Evolutionary conservation across 306 rosid genomes (phyloP), one percentile per base, ranked within the genome.

Genomic region (Leucaena leucocephala): DNA sequence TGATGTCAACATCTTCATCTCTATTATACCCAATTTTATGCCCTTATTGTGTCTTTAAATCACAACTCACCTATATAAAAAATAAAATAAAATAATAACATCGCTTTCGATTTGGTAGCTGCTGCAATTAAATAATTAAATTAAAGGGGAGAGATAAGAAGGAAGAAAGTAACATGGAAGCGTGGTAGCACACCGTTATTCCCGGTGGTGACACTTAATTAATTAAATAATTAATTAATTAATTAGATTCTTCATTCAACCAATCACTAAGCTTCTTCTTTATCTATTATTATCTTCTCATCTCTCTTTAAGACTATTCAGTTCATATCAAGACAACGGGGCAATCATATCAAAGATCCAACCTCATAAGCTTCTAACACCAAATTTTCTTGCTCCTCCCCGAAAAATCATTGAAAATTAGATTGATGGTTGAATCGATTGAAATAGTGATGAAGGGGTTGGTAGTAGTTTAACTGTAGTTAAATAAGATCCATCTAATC

Each of bases 221-320:
- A 48, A 22, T 14, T 76, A 33, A 72, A 78, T 22, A 10, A 79
- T 77, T 38, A 4, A 74, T 0, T 27, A 82, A 44, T 68, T 80
- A 39, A 58, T 58, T 58, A 19, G 88, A 88, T 86, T 85, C 88
- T 83, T 68, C 59, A 38, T 86, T 16, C 69, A 80, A 42, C 88
- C 84, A 81, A 84, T 82, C 75, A 65, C 76, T 19, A 48, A 42
- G 61, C 35, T 16, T 61, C 14, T 42, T 57, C 1, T 63, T 64
- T 80, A 39, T 57, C 76, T 79, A 45, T 84, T 71, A 14, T 71
- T 76, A 63, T 45, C 78, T 52, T 69, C 68, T 68, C 76, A 21
- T 79, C 49, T 62, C 19, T 75, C 38, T 72, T 19, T 46, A 75
- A 68, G 58, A 74, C 78, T 61, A 78, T 1, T 78, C 27, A 74